Conservation (phyloP, 192 early-diverging fungal genomes). For the Coemansia sp. region DNA sequence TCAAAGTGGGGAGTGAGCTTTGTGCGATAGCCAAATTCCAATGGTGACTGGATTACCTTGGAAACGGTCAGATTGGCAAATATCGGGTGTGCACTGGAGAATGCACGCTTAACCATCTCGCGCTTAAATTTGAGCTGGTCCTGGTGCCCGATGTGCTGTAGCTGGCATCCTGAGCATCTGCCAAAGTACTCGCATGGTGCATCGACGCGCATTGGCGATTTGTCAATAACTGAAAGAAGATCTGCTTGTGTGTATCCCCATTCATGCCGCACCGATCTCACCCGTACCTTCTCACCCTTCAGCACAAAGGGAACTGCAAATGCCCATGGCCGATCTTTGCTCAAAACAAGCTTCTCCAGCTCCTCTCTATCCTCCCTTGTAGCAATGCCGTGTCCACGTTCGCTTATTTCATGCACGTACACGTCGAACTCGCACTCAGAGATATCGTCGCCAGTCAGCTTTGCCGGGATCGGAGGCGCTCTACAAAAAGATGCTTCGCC, state of each 20-base stretch:
- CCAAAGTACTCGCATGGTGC: slow-evolving; percentile 63
- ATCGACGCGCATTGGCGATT: slow-evolving; percentile 41
- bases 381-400: slow-evolving; percentile 44
- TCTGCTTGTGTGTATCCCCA: slow-evolving; percentile 54
- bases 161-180: slow-evolving; percentile 62
- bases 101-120: slow-evolving; percentile 56
- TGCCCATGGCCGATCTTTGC: slow-evolving; percentile 39
- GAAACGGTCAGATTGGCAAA: slow-evolving; percentile 45
- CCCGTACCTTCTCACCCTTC: slow-evolving; percentile 31
- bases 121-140: slow-evolving; percentile 65
- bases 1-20: slow-evolving; percentile 71
- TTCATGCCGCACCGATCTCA: slow-evolving; percentile 45
- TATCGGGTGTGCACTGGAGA: slow-evolving; percentile 49
- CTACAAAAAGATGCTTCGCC: slow-evolving; percentile 35
- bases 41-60: slow-evolving; percentile 56
- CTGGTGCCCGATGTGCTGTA: slow-evolving; percentile 62
- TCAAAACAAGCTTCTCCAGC: slow-evolving; percentile 20
- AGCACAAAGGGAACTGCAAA: slow-evolving; percentile 44
- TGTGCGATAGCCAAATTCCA: slow-evolving; percentile 61
- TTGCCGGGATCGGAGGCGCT: slow-evolving; percentile 31
- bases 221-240: slow-evolving; percentile 25
- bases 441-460: slow-evolving; percentile 31
- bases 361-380: slow-evolving; percentile 34
- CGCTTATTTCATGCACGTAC: slow-evolving; percentile 42
- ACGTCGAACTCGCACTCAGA: slow-evolving; percentile 39